A percentile compares a stretch with the other conserved stretches of the same genome.
Evolutionary conservation across 805 yeast genomes (phyloP).

Genomic region (Hanseniaspora valbyensis): DNA sequence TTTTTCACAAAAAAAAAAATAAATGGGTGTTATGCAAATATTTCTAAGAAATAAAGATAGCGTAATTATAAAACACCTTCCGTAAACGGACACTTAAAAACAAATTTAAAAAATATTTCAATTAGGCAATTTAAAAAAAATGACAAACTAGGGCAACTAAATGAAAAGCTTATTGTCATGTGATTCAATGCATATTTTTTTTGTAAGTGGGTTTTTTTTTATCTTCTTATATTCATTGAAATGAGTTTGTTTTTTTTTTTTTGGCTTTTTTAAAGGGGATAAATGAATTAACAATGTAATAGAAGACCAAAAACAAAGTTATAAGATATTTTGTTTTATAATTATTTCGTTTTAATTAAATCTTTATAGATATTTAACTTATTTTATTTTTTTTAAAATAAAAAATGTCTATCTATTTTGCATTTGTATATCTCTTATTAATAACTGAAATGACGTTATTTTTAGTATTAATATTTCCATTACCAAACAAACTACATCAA

Average conservation of each 20-base stretch:
- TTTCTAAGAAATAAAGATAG: neutral
- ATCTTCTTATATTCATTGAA: too few relatives aligned
- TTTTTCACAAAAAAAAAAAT: neutral
- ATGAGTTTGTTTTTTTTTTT: too few relatives aligned
- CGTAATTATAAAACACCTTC: neutral
- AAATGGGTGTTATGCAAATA: neutral
- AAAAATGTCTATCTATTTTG: conserved; percentile 26
- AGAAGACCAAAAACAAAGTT: too few relatives aligned
- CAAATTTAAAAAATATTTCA: neutral
- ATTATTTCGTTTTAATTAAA: too few relatives aligned
- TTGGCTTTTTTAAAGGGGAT: too few relatives aligned
- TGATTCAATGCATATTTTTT: too few relatives aligned
- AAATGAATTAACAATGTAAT: too few relatives aligned
- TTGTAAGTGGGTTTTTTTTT: too few relatives aligned
- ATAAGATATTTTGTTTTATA: too few relatives aligned
- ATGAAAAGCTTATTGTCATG: too few relatives aligned
- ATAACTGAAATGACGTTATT: conserved; percentile 69
- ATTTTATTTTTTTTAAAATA: too few relatives aligned
- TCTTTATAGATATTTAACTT: too few relatives aligned
- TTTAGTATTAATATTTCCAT: conserved; percentile 69
- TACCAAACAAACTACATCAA: conserved; percentile 45
- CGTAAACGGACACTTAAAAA: neutral
- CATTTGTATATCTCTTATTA: conserved; percentile 59
- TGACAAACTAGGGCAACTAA: neutral
- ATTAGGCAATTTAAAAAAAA: neutral